Base-by-base conservation (phyloP, 192 early-diverging fungal genomes). In the Coemansia sp. region DNA sequence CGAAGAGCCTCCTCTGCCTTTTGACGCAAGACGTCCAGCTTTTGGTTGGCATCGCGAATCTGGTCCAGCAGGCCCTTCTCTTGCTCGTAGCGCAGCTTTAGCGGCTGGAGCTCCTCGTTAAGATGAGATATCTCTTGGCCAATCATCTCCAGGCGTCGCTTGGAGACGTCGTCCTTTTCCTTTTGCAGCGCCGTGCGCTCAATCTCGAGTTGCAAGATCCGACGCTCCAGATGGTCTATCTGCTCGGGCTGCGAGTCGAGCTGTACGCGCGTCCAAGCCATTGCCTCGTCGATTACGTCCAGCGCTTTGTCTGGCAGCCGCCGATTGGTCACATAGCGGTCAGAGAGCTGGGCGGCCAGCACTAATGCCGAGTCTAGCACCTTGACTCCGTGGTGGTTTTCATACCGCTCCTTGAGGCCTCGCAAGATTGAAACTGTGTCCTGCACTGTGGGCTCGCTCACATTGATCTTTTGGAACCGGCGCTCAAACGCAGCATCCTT, bases 181-280 rank as follows among this genome's bases (percentile, higher is more conserved):
- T 97, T 97, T 52, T 85, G 85, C 62, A 99, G 85, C 0, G 98
- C 98, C 3, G 91, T 95, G 42, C 92, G 92, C 85, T 99, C 98
- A 63, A 99, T 92, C 79, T 99, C 97, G 10, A 98, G 86, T 84
- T 98, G 98, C 40, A 98, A 82, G 65, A 91, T 88, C 41, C 90
- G 91, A 44, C 98, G 93, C 70, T 99, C 96, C n/a, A 99, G 87
- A 3, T 91, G 87, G 81, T 99, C 98, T 59, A 99, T 98, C 65
- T 90, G 85, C 85, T 99, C 98, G 6, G 98, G 98, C 72, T 96
- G 93, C 9, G 95, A 94, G 74, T 99, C 98, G 18, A 98, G 88
- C 78, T 99, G 97, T 9, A 99, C 97, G 31, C 96, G 92, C 4
- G 91, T 91, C 81, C 96, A 94, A 16, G 98, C 97, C 78, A 94